These are phyloP conservation scores for Scheffersomyces spartinae DNA, from an alignment of 805 yeast genomes.

Conservation along the genomic window DNA sequence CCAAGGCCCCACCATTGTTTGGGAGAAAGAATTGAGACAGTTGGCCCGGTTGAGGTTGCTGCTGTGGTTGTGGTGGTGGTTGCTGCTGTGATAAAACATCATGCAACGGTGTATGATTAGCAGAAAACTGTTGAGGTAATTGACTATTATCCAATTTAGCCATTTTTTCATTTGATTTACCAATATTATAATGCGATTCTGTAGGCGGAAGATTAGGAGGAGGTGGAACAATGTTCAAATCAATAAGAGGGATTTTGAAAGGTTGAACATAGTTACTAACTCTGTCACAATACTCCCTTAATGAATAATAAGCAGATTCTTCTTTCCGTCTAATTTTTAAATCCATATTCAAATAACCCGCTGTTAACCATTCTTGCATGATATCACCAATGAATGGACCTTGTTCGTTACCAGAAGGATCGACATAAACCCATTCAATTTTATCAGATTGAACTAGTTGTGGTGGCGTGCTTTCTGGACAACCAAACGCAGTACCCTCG, in stretches of 20 bases:
- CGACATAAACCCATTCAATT: constrained; percentile 63
- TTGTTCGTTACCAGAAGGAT: constrained; percentile 57
- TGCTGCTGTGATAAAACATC: constrained; percentile 3
- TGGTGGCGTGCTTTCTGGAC: no score
- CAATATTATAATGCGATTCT: neutral
- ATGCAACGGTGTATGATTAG: neutral
- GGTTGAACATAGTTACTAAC: constrained; percentile 46
- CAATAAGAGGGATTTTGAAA: constrained; percentile 47
- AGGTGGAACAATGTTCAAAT: constrained; percentile 4
- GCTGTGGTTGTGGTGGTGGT: constrained; percentile 3
- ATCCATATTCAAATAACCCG: constrained; percentile 44
- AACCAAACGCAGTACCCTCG: no score
- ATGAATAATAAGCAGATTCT: constrained; percentile 36
- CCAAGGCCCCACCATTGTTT: constrained; percentile 11
- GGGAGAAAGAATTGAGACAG: constrained; percentile 19
- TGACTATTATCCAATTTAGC: no score
- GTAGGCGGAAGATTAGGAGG: constrained; percentile 1
- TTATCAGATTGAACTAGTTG: constrained; percentile 22
- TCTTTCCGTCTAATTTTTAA: constrained; percentile 49
- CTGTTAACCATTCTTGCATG: constrained; percentile 72
- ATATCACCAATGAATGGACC: constrained; percentile 68
- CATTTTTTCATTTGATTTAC: no score
- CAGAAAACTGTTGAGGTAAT: neutral
- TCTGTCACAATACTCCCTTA: constrained; percentile 40
- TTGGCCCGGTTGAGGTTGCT: constrained; percentile 6